Evolutionary conservation across 768 basidiomycete species (phyloP), one percentile per base, ranked within the genome.

Genomic region (Gloeophyllum trabeum): DNA sequence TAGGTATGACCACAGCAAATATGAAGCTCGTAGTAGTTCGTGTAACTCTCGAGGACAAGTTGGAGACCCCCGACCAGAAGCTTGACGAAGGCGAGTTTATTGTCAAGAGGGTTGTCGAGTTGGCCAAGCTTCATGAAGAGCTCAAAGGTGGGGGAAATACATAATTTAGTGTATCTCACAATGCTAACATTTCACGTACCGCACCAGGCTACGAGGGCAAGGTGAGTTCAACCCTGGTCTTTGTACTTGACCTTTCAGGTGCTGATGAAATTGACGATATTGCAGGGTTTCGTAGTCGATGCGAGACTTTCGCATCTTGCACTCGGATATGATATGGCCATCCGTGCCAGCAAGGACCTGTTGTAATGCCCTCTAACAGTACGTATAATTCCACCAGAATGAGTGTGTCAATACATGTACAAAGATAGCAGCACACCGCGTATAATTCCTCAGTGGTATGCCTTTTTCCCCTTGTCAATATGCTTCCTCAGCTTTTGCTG

Each of bases 1-100:
- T 41, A 87, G 91, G 93, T 6, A 92, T 98, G 91, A 84, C 88
- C 16, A 90, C 79, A 35, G 86, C 93, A 10, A 94, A 86, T 55
- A 93, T 93, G 88, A 81, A 87, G 52, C 73, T 96, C 18, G 79
- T 89, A 37, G 68, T 81, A 14, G 65, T 93, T 22, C 69, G 72
- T 45, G 82, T 90, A 35, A 57, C 66, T 24, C 65, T 97, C 42
- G 65, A 73, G n/a, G 76, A 75, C 46, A 59, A 72, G 51, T 62
- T 94, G 47, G 73, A 81, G 47, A 68, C 67, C 13, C 90, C 90
- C 0, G 62, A 70, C 7, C 79, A 86, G 42, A 75, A 84, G 43
- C 79, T 92, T 1, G 90, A 94, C 14, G 64, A 69, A n/a, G 92
- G 90, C 6, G 92, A 97, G 60, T 77, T 80, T 47, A 91, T 97